Base-by-base conservation (phyloP, 177 flowering plant genomes). In the Vitis hybrid region DNA sequence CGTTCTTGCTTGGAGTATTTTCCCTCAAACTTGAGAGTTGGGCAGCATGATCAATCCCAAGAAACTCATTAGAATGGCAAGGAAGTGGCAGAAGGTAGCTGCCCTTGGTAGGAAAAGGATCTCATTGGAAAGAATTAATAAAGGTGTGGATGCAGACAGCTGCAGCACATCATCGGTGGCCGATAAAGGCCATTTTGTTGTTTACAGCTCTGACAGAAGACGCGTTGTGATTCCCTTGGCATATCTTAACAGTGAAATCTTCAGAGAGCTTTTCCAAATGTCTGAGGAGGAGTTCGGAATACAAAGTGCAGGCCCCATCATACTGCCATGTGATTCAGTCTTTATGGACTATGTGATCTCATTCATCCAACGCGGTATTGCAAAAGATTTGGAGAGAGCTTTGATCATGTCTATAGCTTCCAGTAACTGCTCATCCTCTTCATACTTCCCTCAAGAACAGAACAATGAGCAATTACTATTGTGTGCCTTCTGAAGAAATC, bases 151-250 rank as follows among this genome's bases (percentile, higher is more conserved):
- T 22, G 24, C 13, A 3, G 17, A 52, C 57, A 20, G 2, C 5
- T 18, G 20, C 10, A 28, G 19, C 3, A 17, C 65, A 33, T 60
- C 73, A 15, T 17, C 49, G 1, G 71, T 71, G 3, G 78, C 78
- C 15, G 62, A 68, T 2, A 71, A 74, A 20, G 82, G 77, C 11
- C 77, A 79, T 28, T 79, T 79, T 64, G 66, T 73, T 4, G 75
- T 68, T 4, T 66, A 66, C 58, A 66, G 56, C 9, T 17, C 15
- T 9, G 68, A 66, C 17, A n/a, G 24, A 17, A 53, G 7, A 11
- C 68, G 68, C 2, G 1, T 66, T 52, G 44, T 50, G 68, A 20
- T 66, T n/a, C 68, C 59, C 7, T 22, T 66, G 17, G 12, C 4
- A 13, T 66, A 51, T 22, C 59, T 66, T 9, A 19, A 22, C 17